Evolutionary conservation across 345 rosid genomes (phyloP).

Genomic region (Hevea brasiliensis): DNA sequence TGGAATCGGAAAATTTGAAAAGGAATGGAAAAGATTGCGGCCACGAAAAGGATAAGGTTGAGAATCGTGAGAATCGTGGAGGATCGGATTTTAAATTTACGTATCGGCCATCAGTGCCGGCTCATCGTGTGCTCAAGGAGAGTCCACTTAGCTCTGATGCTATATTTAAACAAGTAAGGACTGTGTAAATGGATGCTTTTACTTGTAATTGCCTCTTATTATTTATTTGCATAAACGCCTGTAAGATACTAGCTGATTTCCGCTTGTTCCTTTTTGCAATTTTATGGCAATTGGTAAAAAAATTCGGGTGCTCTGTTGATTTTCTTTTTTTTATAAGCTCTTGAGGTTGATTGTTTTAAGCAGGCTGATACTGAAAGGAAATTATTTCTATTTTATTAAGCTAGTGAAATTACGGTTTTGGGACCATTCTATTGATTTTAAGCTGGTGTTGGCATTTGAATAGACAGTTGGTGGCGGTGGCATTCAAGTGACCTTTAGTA

Average conservation of each 20-base stretch:
- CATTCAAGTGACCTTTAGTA: neutral
- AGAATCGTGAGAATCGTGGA: slow-evolving; percentile 30
- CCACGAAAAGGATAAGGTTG: slow-evolving; percentile 14
- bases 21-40: slow-evolving; percentile 10
- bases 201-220: no score
- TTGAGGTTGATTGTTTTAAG: neutral
- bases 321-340: neutral
- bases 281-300: no score
- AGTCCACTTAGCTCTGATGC: slow-evolving; percentile 91
- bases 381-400: no score
- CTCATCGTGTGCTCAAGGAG: slow-evolving; percentile 67
- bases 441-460: neutral
- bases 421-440: slow-evolving; percentile 2
- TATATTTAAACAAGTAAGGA: slow-evolving; percentile 74
- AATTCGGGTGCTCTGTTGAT: no score
- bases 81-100: slow-evolving; percentile 42
- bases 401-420: neutral
- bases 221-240: no score
- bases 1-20: neutral
- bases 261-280: no score
- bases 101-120: slow-evolving; percentile 78
- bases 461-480: neutral
- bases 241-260: no score
- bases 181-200: no score
- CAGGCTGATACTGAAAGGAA: neutral